Percentiles rank a stretch among this genome's conserved stretches.
These are phyloP conservation scores for Xylaria flabelliformis DNA, from an alignment of 495 filamentous ascomycete species.

Conservation along the genomic window DNA sequence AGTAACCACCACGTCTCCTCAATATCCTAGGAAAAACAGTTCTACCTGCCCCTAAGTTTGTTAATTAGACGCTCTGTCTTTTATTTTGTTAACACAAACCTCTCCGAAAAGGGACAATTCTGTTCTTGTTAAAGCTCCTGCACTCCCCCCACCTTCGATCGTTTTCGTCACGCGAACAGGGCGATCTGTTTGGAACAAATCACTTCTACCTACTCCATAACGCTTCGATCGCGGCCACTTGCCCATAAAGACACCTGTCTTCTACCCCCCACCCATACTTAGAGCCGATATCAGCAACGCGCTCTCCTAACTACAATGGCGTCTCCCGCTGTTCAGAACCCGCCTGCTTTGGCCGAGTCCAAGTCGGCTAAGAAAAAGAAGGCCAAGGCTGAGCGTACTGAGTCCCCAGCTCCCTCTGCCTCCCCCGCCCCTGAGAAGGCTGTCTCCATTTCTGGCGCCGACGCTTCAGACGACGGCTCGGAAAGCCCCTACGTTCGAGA, in stretches of 20 bases:
- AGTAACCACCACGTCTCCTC: not conserved
- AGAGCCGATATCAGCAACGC: conserved; percentile 19
- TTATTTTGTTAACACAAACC: not conserved
- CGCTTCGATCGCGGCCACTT: not conserved
- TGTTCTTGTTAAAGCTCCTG: conserved; percentile 4
- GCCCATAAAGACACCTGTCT: conserved; percentile 1
- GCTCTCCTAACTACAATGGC: conserved; percentile 50
- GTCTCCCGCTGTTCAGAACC: conserved; percentile 59
- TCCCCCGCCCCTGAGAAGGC: conserved; percentile 51
- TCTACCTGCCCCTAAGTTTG: conserved; percentile 12
- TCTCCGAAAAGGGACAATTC: not conserved
- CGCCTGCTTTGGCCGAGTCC: conserved; percentile 53
- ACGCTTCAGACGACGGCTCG: conserved; percentile 58
- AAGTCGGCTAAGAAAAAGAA: conserved; percentile 80
- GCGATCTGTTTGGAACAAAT: conserved; percentile 12
- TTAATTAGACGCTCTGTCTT: not conserved
- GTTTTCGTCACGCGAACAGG: conserved; percentile 25
- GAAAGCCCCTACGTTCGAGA: conserved; percentile 84
- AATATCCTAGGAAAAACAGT: conserved; percentile 16
- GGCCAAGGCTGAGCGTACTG: conserved; percentile 62
- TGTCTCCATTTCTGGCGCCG: conserved; percentile 45
- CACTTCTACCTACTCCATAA: conserved; percentile 3
- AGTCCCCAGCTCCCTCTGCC: conserved; percentile 52
- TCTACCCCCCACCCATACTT: conserved; percentile 1
- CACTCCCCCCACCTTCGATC: conserved; percentile 28